phyloP scores from a whole-genome alignment of 352 stramenopile species.

The Globisporangium camurandrum region DNA sequence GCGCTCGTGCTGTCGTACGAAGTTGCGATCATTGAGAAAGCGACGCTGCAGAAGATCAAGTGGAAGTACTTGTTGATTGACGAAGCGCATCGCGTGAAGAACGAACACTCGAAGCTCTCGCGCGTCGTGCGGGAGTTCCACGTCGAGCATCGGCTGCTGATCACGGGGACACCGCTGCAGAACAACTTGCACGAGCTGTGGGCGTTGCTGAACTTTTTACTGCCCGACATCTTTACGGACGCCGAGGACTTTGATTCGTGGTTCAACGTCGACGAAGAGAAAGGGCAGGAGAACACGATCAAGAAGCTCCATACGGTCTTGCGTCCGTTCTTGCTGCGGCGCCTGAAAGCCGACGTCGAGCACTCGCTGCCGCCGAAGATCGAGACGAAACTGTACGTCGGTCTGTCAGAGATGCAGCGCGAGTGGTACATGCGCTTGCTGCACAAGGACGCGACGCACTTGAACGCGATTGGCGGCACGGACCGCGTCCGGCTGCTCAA shows the following conservation, averaged over 20 bases:
- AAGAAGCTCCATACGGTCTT: conserved; percentile 97
- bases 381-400: conserved; percentile 98
- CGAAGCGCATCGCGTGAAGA: conserved; percentile 98
- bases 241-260: conserved; percentile 98
- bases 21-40: conserved; percentile 94
- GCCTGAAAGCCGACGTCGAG: conserved; percentile 98
- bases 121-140: conserved; percentile 84
- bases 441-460: conserved; percentile 90
- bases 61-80: conserved; percentile 98
- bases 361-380: conserved; percentile 96
- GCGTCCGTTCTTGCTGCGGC: conserved; percentile 95
- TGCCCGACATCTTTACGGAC: conserved; percentile 91
- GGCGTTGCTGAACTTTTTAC: conserved; percentile 99
- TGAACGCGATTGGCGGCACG: conserved; percentile 96
- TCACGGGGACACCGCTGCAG: conserved; percentile 98
- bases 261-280: conserved; percentile 97
- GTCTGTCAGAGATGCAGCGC: conserved; percentile 96
- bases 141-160: conserved; percentile 92
- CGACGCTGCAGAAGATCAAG: conserved; percentile 89
- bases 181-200: conserved; percentile 99
- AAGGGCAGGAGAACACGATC: conserved; percentile 95
- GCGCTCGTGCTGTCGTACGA: conserved; percentile 90
- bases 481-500: conserved; percentile 95
- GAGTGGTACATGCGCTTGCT: conserved; percentile 98
- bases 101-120: conserved; percentile 90